Conservation (phyloP, 768 basidiomycete species). For the Phlebiopsis flavidoalba region DNA sequence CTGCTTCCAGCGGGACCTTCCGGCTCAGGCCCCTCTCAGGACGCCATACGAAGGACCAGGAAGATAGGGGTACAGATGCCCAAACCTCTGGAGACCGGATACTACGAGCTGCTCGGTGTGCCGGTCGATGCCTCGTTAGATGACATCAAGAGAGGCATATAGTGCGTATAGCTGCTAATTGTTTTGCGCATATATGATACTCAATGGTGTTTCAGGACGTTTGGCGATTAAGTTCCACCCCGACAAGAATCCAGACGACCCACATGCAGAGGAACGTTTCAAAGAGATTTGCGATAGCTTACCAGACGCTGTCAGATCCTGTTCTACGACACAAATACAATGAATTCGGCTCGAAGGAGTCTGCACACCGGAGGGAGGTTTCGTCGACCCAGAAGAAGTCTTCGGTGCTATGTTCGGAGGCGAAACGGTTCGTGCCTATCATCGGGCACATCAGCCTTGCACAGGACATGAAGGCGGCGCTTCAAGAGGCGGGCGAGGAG, state of each 20-base stretch:
- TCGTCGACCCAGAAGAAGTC: conserved; percentile 73
- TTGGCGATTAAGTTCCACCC: conserved; percentile 90
- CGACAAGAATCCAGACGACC: conserved; percentile 89
- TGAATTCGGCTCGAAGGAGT: conserved; percentile 84
- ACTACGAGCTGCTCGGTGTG: conserved; percentile 83
- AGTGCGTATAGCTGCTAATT: conserved; percentile 39
- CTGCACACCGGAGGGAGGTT: conserved; percentile 75
- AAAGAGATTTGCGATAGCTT: conserved; percentile 88
- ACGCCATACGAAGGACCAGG: conserved; percentile 44
- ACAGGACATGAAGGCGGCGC: conserved; percentile 86
- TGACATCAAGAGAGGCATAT: conserved; percentile 90
- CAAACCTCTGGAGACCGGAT: conserved; percentile 81
- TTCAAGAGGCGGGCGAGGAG: conserved; percentile 81
- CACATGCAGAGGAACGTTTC: conserved; percentile 80
- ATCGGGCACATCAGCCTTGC: conserved; percentile 88
- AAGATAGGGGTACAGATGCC: conserved; percentile 86
- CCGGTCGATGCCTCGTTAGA: conserved; percentile 70
- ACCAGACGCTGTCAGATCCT: conserved; percentile 80
- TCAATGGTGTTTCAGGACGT: conserved; percentile 42
- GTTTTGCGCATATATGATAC: not conserved
- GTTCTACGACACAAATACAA: conserved; percentile 80
- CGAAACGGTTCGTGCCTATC: conserved; percentile 77
- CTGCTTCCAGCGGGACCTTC: conserved; percentile 13
- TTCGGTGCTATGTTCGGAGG: conserved; percentile 85
- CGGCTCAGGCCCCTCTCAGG: conserved; percentile 6